Percentiles rank a stretch among this genome's conserved stretches.
Evolutionary conservation across 2,329 filamentous ascomycete genomes (phyloP).

Genomic region (Cylindrodendrum hubeiense): DNA sequence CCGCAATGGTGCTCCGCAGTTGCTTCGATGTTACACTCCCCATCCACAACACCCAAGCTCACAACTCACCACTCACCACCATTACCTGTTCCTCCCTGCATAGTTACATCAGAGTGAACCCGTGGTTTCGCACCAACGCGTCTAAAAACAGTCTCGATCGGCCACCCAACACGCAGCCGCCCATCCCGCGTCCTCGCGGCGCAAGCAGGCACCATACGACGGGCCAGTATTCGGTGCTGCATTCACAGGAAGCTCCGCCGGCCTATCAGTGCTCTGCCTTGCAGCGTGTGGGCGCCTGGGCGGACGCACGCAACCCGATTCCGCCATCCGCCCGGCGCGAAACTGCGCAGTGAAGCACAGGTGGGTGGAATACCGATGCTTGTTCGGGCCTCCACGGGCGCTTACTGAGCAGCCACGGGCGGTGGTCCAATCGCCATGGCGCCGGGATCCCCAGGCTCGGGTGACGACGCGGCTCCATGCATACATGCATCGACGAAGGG

Average conservation of each 20-base stretch:
- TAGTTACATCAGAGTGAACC: background rate
- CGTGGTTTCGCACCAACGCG: constrained; percentile 28
- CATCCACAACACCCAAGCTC: background rate
- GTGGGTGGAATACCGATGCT: background rate
- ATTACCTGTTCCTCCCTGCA: background rate
- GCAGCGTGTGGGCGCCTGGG: constrained; percentile 6
- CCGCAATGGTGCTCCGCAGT: background rate
- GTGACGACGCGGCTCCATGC: background rate
- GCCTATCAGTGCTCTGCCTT: constrained; percentile 8
- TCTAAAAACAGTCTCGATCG: constrained; percentile 26
- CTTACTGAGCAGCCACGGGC: constrained; percentile 7
- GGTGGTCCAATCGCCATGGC: constrained; percentile 15
- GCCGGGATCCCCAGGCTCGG: background rate
- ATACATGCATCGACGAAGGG: background rate
- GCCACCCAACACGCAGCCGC: constrained; percentile 27
- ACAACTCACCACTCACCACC: background rate
- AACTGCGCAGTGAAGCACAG: background rate
- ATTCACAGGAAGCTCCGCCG: background rate
- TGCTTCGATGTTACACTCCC: background rate
- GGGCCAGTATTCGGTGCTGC: background rate
- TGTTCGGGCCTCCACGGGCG: constrained; percentile 7
- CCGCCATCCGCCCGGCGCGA: constrained; percentile 10
- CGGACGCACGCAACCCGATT: constrained; percentile 5
- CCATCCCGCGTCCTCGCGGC: constrained; percentile 34
- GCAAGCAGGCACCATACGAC: constrained; percentile 21